Evolutionary conservation across 1,284 basidiomycete species (phyloP), one percentile per base, ranked within the genome.

Genomic region (Schizopora paradoxa): DNA sequence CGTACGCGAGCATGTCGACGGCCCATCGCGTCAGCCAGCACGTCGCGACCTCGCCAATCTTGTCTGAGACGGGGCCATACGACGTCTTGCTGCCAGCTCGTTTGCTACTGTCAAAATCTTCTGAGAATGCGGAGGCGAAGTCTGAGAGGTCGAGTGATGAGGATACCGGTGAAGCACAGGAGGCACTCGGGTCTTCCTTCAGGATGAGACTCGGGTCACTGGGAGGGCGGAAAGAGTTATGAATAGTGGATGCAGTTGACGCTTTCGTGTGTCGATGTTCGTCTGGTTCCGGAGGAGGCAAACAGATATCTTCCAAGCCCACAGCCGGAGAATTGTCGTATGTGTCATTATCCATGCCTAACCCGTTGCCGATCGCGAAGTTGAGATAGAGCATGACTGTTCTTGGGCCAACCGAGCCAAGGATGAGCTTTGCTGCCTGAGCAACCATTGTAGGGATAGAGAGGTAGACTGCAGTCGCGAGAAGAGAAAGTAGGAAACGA

Each of bases 11-110:
- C 47, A 94, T 73, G 60, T 95, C 91, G 14, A 67, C 63, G 0
- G 85, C 90, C 91, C 92, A 96, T 28, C 89, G 74, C 0, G 83
- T 74, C 8, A 95, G 72, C 91, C 92, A 97, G 61, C 87, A 91
- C 4, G 80, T 78, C 54, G 85, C 86, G 0, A 90, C 86, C 64
- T 95, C 91, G 21, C 92, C 92, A 51, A 96, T 88, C 67, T 91
- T 93, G 65, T 92, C 81, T 0, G 87, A 88, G 4, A 90, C 73
- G 18, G 79, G 72, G 18, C 92, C 93, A 59, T 93, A 93, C 58
- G 84, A 84, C 48, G 62, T 58, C 32, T 62, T 58, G 28, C 54
- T 55, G 25, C 48, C 27, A 19, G 50, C 50, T 5, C 52, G 47
- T 13, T 51, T 51, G 23, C 42, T 36, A 19, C 31, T 35, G 18